Base-by-base conservation (phyloP, 495 filamentous ascomycete genomes). In the Tuber melanosporum region DNA sequence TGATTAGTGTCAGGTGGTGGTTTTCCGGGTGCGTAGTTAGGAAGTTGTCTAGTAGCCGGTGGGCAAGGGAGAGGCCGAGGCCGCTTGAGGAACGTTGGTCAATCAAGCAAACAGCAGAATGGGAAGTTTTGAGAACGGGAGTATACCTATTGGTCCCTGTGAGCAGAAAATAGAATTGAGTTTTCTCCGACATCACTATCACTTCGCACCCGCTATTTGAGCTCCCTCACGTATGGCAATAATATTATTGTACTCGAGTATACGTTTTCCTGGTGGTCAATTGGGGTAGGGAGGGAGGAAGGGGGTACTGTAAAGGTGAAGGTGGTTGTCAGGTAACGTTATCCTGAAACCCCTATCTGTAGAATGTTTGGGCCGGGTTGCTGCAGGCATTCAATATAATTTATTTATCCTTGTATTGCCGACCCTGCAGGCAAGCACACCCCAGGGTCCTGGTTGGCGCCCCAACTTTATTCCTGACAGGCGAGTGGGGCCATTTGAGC, bases 1-100 rank as follows among this genome's bases (percentile, higher is more conserved):
- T 85, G 80, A 93, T 89, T 45, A 93, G 85, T 79, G 90, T 85
- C 47, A 93, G 87, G 80, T 89, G 89, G 73, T 91, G 86, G 43
- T 87, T 86, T 41, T 88, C 84, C 41, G 91, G 88, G 74, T 89
- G 90, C 17, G 89, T 89, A 72, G 84, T 84, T 75, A 97, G 88
- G 88, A 97, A 98, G 83, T 97, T 94, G 86, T 97, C 91, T 77
- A 95, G 94, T 26, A 98, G 88, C 76, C 96, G 94, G 77, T 90
- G 89, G 81, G 93, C 93, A 75, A 92, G 95, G 72, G 92, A 90
- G 80, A 93, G 93, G 57, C 95, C 95, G 75, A 99, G 91, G 71
- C 95, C 95, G 84, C 96, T 98, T 84, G 73, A 12, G 57, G 78
- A 62, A 32, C 1, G n/a, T 73, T 52, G 75, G 71, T 83, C 75